Evolutionary conservation across 805 yeast genomes (phyloP), one percentile per base, ranked within the genome.

Genomic region (Suhomyces sp.): DNA sequence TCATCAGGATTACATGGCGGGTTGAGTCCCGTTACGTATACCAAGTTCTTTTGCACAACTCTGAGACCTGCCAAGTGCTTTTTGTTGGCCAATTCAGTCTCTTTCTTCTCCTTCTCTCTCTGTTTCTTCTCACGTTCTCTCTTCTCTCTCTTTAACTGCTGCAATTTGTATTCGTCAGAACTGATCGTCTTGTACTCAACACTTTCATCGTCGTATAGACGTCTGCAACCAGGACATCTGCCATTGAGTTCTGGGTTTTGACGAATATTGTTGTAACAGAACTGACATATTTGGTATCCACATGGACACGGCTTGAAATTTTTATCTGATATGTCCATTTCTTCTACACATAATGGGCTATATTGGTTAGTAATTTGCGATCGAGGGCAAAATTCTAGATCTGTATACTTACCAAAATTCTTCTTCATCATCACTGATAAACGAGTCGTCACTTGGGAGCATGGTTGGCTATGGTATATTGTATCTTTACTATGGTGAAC

Each of bases 231-330:
- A 1, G 99, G 99, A 73, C 99, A 94, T 60, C 90, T 83, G 2
- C 97, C 98, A 67, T 92, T 92, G 57, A 93, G 76, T 68, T 94
- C 97, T 1, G 97, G 97, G 62, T 93, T 93, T 59, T 90, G 94
- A 58, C 97, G 82, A 63, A 94, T 94, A 69, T 92, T 93, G 74
- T 94, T 94, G 78, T 93, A 94, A 71, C 99, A 94, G 68, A 94
- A 94, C 78, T 93, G 98, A 70, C 99, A 94, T 54, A 94, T 89
- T 69, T 96, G 97, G 66, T 94, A 94, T 17, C 99, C 99, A 75
- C 99, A 94, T 0, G 98, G 98, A 77, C 99, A 94, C n/a, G 99
- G 99, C 70, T 88, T 90, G 79, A 94, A 94, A 74, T 91, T 90
- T 66, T 88, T 90, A 72, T 94, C 99, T 15, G 96, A 88, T 47